Percentiles rank a stretch among this genome's conserved stretches.
Evolutionary conservation across 805 yeast genomes (phyloP).

Genomic region (Wickerhamomyces alni): DNA sequence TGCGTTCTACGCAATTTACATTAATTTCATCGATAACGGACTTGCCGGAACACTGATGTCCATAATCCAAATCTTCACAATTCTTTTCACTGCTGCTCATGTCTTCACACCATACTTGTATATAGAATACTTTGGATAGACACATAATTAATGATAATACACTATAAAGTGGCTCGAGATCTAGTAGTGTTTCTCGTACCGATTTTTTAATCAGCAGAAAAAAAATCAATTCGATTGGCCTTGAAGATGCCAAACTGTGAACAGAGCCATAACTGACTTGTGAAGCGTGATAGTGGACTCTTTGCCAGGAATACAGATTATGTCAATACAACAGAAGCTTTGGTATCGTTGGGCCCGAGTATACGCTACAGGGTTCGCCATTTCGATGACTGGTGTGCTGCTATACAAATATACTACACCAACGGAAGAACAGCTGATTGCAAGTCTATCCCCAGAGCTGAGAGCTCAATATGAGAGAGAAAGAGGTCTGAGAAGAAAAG

Average conservation of each 20-base stretch:
- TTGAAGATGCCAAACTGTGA: not conserved
- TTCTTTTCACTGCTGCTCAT: constrained; percentile 64
- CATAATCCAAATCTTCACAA: constrained; percentile 57
- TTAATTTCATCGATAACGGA: constrained; percentile 66
- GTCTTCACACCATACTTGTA: constrained; percentile 76
- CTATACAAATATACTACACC: constrained; percentile 75
- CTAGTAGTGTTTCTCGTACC: not conserved
- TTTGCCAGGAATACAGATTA: too few relatives aligned
- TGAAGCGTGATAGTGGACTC: too few relatives aligned
- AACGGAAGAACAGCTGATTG: constrained; percentile 73
- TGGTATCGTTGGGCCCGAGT: constrained; percentile 59
- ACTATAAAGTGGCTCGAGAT: too few relatives aligned
- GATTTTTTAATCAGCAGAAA: not conserved
- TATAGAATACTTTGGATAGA: constrained; percentile 12
- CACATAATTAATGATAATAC: too few relatives aligned
- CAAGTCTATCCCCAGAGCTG: constrained; percentile 75
- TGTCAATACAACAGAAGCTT: constrained; percentile 27
- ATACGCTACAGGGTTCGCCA: constrained; percentile 53
- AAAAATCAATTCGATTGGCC: not conserved
- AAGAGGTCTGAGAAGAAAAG: constrained; percentile 53
- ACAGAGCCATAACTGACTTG: too few relatives aligned
- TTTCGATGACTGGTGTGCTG: constrained; percentile 68
- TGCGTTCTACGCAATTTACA: constrained; percentile 74
- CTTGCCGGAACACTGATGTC: constrained; percentile 63
- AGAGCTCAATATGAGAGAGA: constrained; percentile 68